These are phyloP conservation scores for Penicillium sp. DNA, from an alignment of 2,329 filamentous ascomycete genomes.

Conservation along the genomic window DNA sequence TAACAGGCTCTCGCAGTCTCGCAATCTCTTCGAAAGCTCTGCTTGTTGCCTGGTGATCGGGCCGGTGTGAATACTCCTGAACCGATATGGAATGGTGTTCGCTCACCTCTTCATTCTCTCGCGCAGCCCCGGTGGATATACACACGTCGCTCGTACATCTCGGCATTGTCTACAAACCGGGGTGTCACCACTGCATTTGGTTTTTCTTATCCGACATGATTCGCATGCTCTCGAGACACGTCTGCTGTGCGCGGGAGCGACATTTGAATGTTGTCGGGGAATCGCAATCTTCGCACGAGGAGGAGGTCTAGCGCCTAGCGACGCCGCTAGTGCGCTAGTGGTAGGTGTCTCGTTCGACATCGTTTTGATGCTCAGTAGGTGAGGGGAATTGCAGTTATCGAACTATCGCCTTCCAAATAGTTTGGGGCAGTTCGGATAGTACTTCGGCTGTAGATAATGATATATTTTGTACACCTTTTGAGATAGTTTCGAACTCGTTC, in stretches of 20 bases:
- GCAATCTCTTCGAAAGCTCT: not conserved
- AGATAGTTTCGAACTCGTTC: not conserved
- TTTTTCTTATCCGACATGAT: constrained; percentile 43
- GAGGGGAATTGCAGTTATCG: not conserved
- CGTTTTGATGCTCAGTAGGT: not conserved
- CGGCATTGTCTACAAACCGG: constrained; percentile 43
- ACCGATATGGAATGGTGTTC: not conserved
- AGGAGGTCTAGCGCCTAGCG: not conserved
- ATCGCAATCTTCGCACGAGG: constrained; percentile 32
- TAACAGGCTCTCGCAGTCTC: constrained; percentile 8
- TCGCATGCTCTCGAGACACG: constrained; percentile 42
- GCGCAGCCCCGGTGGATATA: constrained; percentile 40
- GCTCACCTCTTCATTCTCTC: constrained; percentile 38
- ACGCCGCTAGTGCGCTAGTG: not conserved
- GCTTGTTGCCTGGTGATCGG: constrained; percentile 3
- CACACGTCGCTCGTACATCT: constrained; percentile 37
- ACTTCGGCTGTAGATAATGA: not conserved
- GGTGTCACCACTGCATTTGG: constrained; percentile 45
- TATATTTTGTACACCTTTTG: not conserved
- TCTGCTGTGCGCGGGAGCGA: constrained; percentile 21
- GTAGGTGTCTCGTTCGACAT: not conserved
- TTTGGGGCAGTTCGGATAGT: not conserved
- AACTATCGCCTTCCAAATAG: not conserved
- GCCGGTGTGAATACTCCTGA: not conserved
- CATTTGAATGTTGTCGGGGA: constrained; percentile 24